Evolutionary conservation across 345 rosid species (phyloP).

Genomic region (Arabidopsis arenosa): DNA sequence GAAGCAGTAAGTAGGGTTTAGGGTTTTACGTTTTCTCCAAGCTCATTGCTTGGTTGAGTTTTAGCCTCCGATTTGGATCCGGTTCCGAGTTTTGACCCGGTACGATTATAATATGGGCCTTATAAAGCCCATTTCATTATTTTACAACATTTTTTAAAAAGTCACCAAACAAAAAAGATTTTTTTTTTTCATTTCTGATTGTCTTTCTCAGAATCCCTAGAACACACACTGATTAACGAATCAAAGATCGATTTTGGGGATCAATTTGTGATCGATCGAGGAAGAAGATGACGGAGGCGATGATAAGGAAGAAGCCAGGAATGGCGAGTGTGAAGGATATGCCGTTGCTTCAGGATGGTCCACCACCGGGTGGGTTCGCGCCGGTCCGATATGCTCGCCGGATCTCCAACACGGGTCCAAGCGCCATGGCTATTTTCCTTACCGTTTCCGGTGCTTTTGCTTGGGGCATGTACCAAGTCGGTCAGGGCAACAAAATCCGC

Average conservation of each 20-base stretch:
- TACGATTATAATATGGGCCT: constrained; percentile 22
- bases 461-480: constrained; percentile 98
- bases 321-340: constrained; percentile 98
- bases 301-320: constrained; percentile 97
- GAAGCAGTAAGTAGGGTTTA: constrained; percentile 44
- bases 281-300: constrained; percentile 83
- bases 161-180: too few species aligned
- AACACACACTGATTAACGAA: constrained; percentile 2
- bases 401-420: constrained; percentile 93
- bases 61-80: constrained; percentile 32
- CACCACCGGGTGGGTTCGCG: constrained; percentile 96
- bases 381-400: constrained; percentile 95
- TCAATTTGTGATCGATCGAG: neutral
- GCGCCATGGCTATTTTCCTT: constrained; percentile 90
- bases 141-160: neutral
- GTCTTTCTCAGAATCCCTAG: constrained; percentile 33
- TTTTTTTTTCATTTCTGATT: neutral
- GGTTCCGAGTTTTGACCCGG: constrained; percentile 26
- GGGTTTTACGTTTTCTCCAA: constrained; percentile 43
- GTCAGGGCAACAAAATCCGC: constrained; percentile 95
- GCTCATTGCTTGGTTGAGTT: constrained; percentile 15
- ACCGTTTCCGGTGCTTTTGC: constrained; percentile 84
- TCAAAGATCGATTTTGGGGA: constrained; percentile 25
- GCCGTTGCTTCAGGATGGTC: constrained; percentile 97
- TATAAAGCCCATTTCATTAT: constrained; percentile 31